These are phyloP conservation scores for Dendrobium officinale DNA, from an alignment of 106 monocot genomes.

Conservation along the genomic window DNA sequence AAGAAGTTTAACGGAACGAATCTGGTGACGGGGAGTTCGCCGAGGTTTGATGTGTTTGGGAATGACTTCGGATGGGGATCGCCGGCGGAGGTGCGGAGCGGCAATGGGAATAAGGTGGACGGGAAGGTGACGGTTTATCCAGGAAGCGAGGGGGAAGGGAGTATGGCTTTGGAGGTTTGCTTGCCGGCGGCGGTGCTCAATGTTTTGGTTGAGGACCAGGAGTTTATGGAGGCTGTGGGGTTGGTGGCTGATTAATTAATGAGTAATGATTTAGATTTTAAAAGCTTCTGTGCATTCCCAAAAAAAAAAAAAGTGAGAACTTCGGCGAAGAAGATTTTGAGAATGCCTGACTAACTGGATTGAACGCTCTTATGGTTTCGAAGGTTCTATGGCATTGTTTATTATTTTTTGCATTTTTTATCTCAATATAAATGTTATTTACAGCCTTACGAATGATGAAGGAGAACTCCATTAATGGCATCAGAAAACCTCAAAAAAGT, in stretches of 20 bases:
- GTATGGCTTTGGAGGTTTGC: conserved; percentile 41
- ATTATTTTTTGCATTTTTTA: too few species aligned
- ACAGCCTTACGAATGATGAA: too few species aligned
- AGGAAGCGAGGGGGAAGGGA: conserved; percentile 21
- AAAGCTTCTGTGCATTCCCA: too few species aligned
- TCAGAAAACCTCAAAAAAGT: too few species aligned
- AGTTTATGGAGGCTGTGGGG: conserved; percentile 1
- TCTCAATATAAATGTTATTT: too few species aligned
- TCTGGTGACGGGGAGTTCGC: conserved; percentile 25
- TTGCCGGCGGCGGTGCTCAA: conserved; percentile 3
- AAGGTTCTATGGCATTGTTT: too few species aligned
- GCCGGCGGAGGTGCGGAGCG: conserved; percentile 36
- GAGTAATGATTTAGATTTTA: too few species aligned
- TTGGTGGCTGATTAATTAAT: background rate
- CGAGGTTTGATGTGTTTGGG: conserved; percentile 45
- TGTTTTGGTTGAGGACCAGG: background rate
- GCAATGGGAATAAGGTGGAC: conserved; percentile 26
- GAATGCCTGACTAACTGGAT: too few species aligned
- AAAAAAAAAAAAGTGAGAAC: too few species aligned
- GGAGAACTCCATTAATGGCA: too few species aligned
- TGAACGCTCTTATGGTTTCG: too few species aligned
- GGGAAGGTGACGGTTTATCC: conserved; percentile 31
- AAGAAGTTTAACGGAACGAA: background rate
- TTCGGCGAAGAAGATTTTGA: too few species aligned
- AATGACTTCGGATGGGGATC: conserved; percentile 62